Evolutionary conservation across 352 stramenopile species (phyloP), one percentile per base, ranked within the genome.

Genomic region (Globisporangium okanoganense): DNA sequence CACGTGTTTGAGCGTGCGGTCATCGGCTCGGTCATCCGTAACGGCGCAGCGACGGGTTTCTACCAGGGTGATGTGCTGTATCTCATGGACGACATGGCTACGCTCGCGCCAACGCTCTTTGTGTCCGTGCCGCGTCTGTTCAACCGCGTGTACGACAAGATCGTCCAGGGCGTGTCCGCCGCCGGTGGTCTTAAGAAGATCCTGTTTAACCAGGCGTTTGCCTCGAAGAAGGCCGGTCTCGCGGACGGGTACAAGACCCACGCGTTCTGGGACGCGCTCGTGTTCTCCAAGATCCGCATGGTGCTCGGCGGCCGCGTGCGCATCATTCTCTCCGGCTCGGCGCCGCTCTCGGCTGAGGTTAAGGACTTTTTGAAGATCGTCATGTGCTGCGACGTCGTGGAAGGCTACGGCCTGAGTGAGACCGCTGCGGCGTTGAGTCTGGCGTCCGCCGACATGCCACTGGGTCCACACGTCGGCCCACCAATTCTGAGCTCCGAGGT

Each of bases 61-160:
- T 89, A 80, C 66, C 85, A 95, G 22, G 96, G 96, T 22, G 88
- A 98, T 64, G 85, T 97, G 18, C 52, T 87, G 35, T 78, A 92
- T 18, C 64, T 99, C 4, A 86, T 99, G 72, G 93, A 98, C 59
- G 96, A 99, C 70, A 64, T 98, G 45, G 77, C 90, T n/a, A 92
- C 85, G 51, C 87, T 98, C 61, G 75, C 83, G 43, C 96, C 96
- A 0, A 98, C 96, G 20, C 62, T 98, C 0, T 97, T 99, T 65
- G 77, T 92, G 12, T 93, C 87, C 0, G 96, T 98, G 40, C 97
- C 97, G 1, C 87, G 97, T 22, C 82, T 99, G 20, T 85, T 98
- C 56, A 98, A 99, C 69, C 97, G 97, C 65, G 95, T 99, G 56
- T 92, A 99, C 75, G 95, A 99, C 84, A 98, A 98, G 72, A 90